Evolutionary conservation across 352 stramenopile genomes (phyloP), one percentile per base, ranked within the genome.

Genomic region (Aphanomyces stellatus): DNA sequence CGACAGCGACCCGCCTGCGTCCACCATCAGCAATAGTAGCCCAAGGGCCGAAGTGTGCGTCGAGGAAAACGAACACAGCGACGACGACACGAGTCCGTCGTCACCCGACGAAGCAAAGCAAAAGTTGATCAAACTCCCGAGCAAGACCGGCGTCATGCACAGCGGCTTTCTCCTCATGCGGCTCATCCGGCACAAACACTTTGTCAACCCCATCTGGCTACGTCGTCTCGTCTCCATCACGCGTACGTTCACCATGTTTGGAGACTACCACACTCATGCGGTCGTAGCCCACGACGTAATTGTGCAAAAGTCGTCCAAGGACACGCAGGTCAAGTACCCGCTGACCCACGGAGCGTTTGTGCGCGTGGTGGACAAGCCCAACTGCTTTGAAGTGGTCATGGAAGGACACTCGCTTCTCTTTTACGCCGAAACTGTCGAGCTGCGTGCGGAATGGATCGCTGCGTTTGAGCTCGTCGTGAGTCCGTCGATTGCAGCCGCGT

Each of bases 161-260:
- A 24, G 6, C 33, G 60, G 48, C 10, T 53, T 37, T n/a, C 34
- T 67, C 3, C 60, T 67, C 33, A 67, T 67, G 40, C 60, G 60
- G 10, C 46, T 67, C 28, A 51, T 67, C 33, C 48, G 48, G 24
- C 60, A 67, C 24, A 67, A 67, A 31, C 60, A 49, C 27, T 67
- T 67, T 67, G 60, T 67, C 17, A 67, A 67, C 41, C 60, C 60
- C 10, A 67, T 67, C 42, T 49, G 60, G 19, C 60, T 67, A 10
- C 60, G 60, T 19, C 60, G 60, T 11, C 42, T 59, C 37, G 42
- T 67, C 17, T 43, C 60, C 15, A 37, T 67, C 24, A 57, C 60
- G 17, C 37, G 60, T 67, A 67, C 7, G 49, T 63, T 34, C 0
- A 46, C 19, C 11, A 57, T 48, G 37, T n/a, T 11, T 27, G 7